phyloP scores from a whole-genome alignment of 2,329 filamentous ascomycete species.

The Xylariaceae sp. region DNA sequence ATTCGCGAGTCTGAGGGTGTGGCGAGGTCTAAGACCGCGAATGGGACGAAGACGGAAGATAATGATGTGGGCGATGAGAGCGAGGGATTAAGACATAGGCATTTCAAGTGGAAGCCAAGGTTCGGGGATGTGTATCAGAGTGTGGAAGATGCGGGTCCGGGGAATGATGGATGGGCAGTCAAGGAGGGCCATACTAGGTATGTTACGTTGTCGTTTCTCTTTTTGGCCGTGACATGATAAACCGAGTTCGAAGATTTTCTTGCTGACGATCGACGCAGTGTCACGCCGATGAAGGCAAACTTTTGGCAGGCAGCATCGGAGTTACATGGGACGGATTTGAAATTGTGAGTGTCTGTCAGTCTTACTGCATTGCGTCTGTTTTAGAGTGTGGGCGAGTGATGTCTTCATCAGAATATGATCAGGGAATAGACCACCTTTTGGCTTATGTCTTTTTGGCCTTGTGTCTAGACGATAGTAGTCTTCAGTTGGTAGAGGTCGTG shows the following conservation, averaged over 20 bases:
- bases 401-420: constrained; percentile 7
- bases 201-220: constrained; percentile 34
- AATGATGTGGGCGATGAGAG: constrained; percentile 38
- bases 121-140: constrained; percentile 88
- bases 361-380: constrained; percentile 36
- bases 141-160: constrained; percentile 78
- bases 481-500: background rate
- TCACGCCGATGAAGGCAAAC: constrained; percentile 90
- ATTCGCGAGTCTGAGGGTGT: constrained; percentile 66
- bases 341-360: constrained; percentile 72
- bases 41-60: constrained; percentile 37
- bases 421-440: constrained; percentile 30
- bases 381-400: constrained; percentile 26
- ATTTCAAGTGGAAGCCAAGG: constrained; percentile 93
- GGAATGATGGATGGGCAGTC: constrained; percentile 93
- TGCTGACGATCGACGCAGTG: constrained; percentile 56
- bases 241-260: background rate
- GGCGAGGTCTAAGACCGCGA: constrained; percentile 40
- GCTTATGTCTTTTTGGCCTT: constrained; percentile 16
- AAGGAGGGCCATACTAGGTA: constrained; percentile 87
- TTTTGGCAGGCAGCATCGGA: constrained; percentile 78
- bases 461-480: constrained; percentile 27
- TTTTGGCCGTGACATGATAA: background rate
- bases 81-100: constrained; percentile 73
- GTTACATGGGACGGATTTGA: constrained; percentile 73